Evolutionary conservation across 2,329 filamentous ascomycete species (phyloP).

Genomic region (Grosmannia clavigera): DNA sequence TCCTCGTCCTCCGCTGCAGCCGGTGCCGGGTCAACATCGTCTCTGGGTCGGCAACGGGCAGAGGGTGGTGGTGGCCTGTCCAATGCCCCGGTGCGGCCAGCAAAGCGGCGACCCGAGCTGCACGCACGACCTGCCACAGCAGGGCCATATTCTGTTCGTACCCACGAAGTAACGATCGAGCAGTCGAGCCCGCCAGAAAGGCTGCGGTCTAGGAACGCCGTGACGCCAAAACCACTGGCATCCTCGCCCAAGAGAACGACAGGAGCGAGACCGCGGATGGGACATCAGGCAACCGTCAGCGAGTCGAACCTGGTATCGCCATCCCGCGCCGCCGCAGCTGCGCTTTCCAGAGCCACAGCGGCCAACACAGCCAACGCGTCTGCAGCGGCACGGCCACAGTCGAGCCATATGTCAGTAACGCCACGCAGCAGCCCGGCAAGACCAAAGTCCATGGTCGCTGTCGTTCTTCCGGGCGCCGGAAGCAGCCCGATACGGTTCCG

Average conservation of each 20-base stretch:
- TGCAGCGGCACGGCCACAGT: not conserved
- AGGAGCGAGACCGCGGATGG: constrained; percentile 30
- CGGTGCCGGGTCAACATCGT: not conserved
- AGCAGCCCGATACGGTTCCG: not conserved
- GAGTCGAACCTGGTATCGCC: constrained; percentile 39
- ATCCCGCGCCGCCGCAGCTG: constrained; percentile 16
- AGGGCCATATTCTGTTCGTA: constrained; percentile 51
- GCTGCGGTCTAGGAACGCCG: constrained; percentile 28
- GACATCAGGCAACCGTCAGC: constrained; percentile 35
- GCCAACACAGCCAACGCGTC: not conserved
- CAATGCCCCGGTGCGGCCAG: constrained; percentile 50
- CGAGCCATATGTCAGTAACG: not conserved
- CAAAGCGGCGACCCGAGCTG: constrained; percentile 44
- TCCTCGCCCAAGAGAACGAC: constrained; percentile 42
- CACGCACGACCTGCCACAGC: constrained; percentile 49
- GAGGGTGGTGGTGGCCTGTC: constrained; percentile 44
- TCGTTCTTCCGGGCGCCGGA: not conserved
- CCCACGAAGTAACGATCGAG: constrained; percentile 31
- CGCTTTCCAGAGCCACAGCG: constrained; percentile 11
- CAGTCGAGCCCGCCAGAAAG: constrained; percentile 34
- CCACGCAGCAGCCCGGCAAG: constrained; percentile 20
- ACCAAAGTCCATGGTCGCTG: constrained; percentile 8
- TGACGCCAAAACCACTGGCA: constrained; percentile 37
- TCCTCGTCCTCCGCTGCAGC: constrained; percentile 22
- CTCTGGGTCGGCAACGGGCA: constrained; percentile 8